Percentiles rank a stretch among this genome's conserved stretches.
phyloP scores from a whole-genome alignment of 192 early-diverging fungal species.

The Diversispora eburnea region DNA sequence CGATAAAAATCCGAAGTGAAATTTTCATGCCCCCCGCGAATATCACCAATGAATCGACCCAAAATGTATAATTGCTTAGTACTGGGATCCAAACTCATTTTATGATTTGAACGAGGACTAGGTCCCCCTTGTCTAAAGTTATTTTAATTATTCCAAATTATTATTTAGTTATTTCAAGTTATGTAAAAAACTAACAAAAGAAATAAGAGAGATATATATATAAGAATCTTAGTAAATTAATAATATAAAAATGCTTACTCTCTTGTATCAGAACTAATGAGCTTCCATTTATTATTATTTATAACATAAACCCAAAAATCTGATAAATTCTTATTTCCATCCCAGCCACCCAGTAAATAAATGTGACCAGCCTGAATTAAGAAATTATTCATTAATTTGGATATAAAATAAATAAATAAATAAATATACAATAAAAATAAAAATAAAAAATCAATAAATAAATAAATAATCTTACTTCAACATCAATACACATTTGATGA shows the following conservation, averaged over 20 bases:
- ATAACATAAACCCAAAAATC: slow-evolving; percentile 88
- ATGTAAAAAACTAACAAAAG: slow-evolving; percentile 38
- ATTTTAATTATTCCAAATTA: neutral
- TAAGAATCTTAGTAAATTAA: neutral
- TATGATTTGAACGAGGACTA: slow-evolving; percentile 85
- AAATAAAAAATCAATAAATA: neutral
- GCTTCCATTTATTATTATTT: slow-evolving; percentile 61
- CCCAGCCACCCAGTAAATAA: slow-evolving; percentile 95
- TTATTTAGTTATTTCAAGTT: slow-evolving; percentile 53
- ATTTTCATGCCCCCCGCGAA: slow-evolving; percentile 59
- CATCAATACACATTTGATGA: slow-evolving; percentile 96
- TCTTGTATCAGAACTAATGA: slow-evolving; percentile 73
- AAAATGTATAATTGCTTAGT: slow-evolving; percentile 72
- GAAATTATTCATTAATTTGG: neutral
- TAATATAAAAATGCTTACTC: slow-evolving; percentile 39
- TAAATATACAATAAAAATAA: too few species aligned
- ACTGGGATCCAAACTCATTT: slow-evolving; percentile 83
- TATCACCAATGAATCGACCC: slow-evolving; percentile 86
- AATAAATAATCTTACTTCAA: slow-evolving; percentile 32
- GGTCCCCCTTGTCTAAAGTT: slow-evolving; percentile 75
- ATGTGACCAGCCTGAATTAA: slow-evolving; percentile 49
- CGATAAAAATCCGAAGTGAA: slow-evolving; percentile 86
- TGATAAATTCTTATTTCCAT: slow-evolving; percentile 77
- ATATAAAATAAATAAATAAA: neutral
- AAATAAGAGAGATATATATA: neutral